Conservation (phyloP, 1,139 yeast species). For the Chernovozyma aurita region DNA sequence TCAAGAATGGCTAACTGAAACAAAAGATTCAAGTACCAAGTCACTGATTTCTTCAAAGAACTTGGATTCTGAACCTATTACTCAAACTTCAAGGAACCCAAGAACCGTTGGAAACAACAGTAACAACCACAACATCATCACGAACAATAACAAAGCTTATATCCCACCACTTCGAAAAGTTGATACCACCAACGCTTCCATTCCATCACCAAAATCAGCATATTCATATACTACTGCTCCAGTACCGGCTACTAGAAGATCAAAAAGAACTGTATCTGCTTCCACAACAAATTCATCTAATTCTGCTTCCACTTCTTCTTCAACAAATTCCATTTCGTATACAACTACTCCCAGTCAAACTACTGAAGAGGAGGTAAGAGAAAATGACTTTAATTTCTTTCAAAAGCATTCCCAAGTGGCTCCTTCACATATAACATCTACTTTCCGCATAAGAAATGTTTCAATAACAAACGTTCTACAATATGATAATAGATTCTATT, state of each 20-base stretch:
- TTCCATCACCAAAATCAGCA: background rate
- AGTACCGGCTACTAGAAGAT: background rate
- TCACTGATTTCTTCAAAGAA: background rate
- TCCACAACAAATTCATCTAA: background rate
- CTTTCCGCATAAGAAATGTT: constrained; percentile 1
- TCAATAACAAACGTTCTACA: constrained; percentile 8
- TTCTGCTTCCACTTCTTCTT: background rate
- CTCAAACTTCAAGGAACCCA: background rate
- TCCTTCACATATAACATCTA: constrained; percentile 1
- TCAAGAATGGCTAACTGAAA: constrained; percentile 18
- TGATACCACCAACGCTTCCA: background rate
- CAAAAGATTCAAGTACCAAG: background rate
- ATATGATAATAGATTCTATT: constrained; percentile 25
- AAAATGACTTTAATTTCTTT: constrained; percentile 7
- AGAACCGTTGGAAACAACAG: no score
- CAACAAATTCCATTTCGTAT: background rate
- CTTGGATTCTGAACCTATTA: background rate
- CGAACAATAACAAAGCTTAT: no score
- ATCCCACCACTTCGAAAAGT: background rate
- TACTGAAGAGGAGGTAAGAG: background rate
- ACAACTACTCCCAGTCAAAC: background rate
- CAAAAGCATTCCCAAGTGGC: constrained; percentile 1
- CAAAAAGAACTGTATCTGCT: background rate
- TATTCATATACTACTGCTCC: background rate
- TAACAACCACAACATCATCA: background rate